Percentiles rank a stretch among this genome's conserved stretches.
Evolutionary conservation across 805 yeast genomes (phyloP).

Genomic region (Myxozyma geophila): DNA sequence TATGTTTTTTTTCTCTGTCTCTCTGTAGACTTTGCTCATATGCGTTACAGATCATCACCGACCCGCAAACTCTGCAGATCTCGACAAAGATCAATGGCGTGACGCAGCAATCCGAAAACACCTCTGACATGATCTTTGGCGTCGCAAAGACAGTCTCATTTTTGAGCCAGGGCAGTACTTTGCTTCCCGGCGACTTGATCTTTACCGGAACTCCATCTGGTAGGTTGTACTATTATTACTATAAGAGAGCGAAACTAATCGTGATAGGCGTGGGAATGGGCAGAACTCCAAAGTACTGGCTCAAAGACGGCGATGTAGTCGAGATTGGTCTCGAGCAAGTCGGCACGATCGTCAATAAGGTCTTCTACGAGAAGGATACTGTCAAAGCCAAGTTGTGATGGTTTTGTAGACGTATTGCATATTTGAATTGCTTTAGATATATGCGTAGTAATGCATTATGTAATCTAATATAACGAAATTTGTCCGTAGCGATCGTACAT

Average conservation of each 20-base stretch:
- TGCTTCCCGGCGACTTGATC: slow-evolving; percentile 58
- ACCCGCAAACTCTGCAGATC: slow-evolving; percentile 49
- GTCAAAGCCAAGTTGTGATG: slow-evolving; percentile 39
- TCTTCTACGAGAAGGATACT: slow-evolving; percentile 44
- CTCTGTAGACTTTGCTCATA: background rate
- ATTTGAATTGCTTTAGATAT: background rate
- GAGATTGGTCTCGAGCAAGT: slow-evolving; percentile 51
- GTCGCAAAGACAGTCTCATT: slow-evolving; percentile 53
- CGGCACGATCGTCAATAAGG: slow-evolving; percentile 51
- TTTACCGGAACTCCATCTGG: slow-evolving; percentile 60
- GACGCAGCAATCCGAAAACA: slow-evolving; percentile 52
- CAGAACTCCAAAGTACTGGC: slow-evolving; percentile 50
- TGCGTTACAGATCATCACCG: slow-evolving; percentile 40
- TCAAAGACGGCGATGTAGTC: slow-evolving; percentile 53
- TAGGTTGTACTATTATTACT: background rate
- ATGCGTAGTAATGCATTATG: background rate
- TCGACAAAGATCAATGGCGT: slow-evolving; percentile 55
- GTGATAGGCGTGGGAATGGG: slow-evolving; percentile 57
- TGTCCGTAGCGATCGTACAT: too few species aligned
- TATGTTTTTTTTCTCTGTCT: background rate
- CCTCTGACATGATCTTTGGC: slow-evolving; percentile 56
- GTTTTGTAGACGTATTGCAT: background rate
- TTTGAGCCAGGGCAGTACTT: slow-evolving; percentile 57
- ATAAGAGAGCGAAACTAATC: background rate
- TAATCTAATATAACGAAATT: too few species aligned